These are phyloP conservation scores for Diaporthe nobilis DNA, from an alignment of 2,329 filamentous ascomycete species.

Conservation along the genomic window DNA sequence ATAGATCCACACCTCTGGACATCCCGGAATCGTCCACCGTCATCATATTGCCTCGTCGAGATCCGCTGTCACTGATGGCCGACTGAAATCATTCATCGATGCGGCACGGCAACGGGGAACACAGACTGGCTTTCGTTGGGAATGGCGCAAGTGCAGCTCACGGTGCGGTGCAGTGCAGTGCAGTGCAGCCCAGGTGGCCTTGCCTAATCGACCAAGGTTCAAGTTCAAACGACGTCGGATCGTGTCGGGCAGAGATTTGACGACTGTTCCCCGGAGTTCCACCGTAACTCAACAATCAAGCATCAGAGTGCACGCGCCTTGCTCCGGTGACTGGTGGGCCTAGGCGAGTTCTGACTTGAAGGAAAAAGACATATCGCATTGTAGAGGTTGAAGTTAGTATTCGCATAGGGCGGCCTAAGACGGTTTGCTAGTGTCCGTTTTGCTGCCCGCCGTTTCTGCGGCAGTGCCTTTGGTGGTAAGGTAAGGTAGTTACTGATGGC, in stretches of 20 bases:
- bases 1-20: conserved; percentile 35
- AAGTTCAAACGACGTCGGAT: conserved; percentile 28
- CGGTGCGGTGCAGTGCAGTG: conserved; percentile 19
- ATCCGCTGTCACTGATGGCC: neutral
- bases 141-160: conserved; percentile 8
- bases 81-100: conserved; percentile 30
- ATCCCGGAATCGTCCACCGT: conserved; percentile 36
- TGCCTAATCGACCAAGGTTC: conserved; percentile 31
- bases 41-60: conserved; percentile 24
- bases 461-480: neutral
- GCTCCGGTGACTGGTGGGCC: neutral
- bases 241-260: conserved; percentile 41
- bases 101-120: conserved; percentile 11
- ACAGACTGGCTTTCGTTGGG: neutral
- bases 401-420: neutral
- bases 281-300: conserved; percentile 31
- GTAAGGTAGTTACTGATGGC: neutral
- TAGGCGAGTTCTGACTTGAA: neutral
- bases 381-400: conserved; percentile 3
- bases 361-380: neutral
- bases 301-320: neutral
- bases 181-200: conserved; percentile 31
- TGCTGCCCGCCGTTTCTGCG: conserved; percentile 29
- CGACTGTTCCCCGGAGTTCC: conserved; percentile 32
- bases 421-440: conserved; percentile 23